Evolutionary conservation across 345 rosid species (phyloP).

Genomic region (Diplotaxis tenuifolia): DNA sequence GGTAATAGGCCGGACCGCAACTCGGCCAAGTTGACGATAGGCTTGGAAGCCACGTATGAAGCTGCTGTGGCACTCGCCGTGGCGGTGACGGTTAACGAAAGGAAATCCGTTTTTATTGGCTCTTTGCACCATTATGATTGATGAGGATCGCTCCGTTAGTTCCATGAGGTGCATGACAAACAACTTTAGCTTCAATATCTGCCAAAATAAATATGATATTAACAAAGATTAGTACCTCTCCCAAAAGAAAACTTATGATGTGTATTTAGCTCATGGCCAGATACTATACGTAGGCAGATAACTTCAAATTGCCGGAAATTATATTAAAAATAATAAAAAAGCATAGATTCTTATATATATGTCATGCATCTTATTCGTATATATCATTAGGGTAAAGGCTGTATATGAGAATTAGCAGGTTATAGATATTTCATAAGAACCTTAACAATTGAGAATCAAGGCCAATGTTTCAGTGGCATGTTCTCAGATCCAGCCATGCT

Average conservation of each 20-base stretch:
- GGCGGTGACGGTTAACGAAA: conserved; percentile 52
- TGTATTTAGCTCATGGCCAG: no score
- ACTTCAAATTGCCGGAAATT: no score
- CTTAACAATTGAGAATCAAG: no score
- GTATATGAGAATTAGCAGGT: no score
- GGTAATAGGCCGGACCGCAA: conserved; percentile 59
- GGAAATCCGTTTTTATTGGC: conserved; percentile 69
- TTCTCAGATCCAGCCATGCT: no score
- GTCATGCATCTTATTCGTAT: background rate
- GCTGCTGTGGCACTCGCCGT: conserved; percentile 56
- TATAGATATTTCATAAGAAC: no score
- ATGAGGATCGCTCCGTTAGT: conserved; percentile 77
- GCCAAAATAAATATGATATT: background rate
- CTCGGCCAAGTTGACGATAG: conserved; percentile 70
- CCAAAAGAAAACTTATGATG: background rate
- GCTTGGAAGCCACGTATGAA: conserved; percentile 62
- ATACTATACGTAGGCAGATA: no score
- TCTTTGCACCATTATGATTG: conserved; percentile 71
- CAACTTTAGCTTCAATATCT: conserved; percentile 50
- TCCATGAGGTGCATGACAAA: conserved; percentile 74
- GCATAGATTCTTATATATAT: background rate
- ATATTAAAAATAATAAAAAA: background rate
- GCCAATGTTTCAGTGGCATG: no score
- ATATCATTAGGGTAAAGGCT: no score
- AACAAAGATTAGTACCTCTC: background rate